Conservation (phyloP, 2,329 filamentous ascomycete species). For the Ambrosiella xylebori region DNA sequence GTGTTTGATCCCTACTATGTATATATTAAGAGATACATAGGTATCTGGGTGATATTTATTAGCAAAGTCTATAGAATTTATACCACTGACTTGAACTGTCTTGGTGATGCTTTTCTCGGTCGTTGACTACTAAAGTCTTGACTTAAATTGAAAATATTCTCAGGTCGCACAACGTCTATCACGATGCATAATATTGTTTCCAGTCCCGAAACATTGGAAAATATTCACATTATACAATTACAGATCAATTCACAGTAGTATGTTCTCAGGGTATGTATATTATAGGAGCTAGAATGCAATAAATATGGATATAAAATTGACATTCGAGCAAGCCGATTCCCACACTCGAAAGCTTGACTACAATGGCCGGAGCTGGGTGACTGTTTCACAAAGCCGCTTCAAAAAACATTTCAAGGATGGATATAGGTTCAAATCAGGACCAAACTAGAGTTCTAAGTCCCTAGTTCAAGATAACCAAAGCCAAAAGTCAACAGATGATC, state of each 20-base stretch:
- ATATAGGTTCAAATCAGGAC: not conserved
- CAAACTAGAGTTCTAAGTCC: not conserved
- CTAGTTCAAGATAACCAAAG: not conserved
- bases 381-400: constrained; percentile 3
- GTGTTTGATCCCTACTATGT: no score
- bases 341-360: not conserved
- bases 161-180: no score
- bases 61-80: no score
- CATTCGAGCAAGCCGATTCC: not conserved
- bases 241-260: not conserved
- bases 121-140: no score
- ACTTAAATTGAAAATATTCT: no score
- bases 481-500: not conserved
- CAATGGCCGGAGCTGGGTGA: not conserved
- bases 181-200: no score
- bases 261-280: not conserved
- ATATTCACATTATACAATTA: not conserved
- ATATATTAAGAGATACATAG: no score
- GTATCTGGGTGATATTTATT: no score
- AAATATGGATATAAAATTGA: not conserved
- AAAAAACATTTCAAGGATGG: not conserved
- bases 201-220: not conserved
- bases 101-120: no score
- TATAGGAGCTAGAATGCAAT: not conserved
- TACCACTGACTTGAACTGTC: no score